These are phyloP conservation scores for Leptosphaerulina australis DNA, from an alignment of 2,329 filamentous ascomycete genomes.

Conservation along the genomic window DNA sequence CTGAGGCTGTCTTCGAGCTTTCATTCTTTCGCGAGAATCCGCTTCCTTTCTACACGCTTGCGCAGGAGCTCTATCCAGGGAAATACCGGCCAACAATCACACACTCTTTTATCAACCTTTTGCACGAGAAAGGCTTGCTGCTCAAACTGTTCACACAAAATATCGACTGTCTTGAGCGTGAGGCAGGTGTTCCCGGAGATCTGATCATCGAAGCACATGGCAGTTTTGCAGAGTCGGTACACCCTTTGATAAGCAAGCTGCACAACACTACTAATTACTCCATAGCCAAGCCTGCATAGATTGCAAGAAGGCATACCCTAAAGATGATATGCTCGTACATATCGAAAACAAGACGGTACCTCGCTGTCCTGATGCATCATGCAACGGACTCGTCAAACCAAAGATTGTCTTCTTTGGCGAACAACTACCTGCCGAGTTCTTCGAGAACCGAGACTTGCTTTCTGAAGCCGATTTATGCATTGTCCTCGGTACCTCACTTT, in stretches of 20 bases:
- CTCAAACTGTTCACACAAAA: constrained; percentile 95
- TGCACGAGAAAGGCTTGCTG: constrained; percentile 78
- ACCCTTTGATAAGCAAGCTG: too few relatives aligned
- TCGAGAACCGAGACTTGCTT: constrained; percentile 61
- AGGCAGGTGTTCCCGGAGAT: constrained; percentile 79
- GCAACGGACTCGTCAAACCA: constrained; percentile 84
- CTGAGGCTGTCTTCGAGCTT: constrained; percentile 95
- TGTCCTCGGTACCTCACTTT: constrained; percentile 86
- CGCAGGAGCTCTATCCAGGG: constrained; percentile 89
- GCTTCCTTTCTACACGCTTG: constrained; percentile 87
- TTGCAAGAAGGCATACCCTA: constrained; percentile 74
- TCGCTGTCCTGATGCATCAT: constrained; percentile 65
- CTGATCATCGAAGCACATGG: constrained; percentile 93
- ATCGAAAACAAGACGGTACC: constrained; percentile 73
- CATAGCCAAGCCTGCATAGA: constrained; percentile 83
- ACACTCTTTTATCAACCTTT: constrained; percentile 84
- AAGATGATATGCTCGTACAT: constrained; percentile 73
- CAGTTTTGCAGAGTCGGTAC: constrained; percentile 70
- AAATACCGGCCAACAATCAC: constrained; percentile 87
- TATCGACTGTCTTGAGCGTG: constrained; percentile 91
- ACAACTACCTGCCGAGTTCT: constrained; percentile 69
- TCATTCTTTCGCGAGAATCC: constrained; percentile 84
- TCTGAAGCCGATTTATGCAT: constrained; percentile 76
- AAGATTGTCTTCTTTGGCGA: constrained; percentile 97
- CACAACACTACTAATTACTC: not conserved